phyloP scores from a whole-genome alignment of 2,329 filamentous ascomycete species.

The Hirsutella thompsonii region DNA sequence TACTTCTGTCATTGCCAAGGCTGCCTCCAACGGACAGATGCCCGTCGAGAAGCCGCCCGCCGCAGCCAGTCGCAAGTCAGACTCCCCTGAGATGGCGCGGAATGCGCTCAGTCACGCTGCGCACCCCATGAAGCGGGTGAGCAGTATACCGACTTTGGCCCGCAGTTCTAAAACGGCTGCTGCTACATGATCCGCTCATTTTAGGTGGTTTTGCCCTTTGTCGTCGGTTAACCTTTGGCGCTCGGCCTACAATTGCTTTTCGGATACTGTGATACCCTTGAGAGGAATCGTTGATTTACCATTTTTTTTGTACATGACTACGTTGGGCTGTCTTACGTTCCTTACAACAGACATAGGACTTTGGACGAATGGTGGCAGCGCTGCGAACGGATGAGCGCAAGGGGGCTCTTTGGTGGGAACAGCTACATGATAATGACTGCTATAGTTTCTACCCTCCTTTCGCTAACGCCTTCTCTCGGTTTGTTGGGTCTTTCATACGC shows the following conservation, averaged over 20 bases:
- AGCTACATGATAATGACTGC: too few species aligned
- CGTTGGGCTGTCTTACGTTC: background rate
- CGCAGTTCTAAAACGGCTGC: slow-evolving; percentile 22
- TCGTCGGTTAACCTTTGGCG: slow-evolving; percentile 4
- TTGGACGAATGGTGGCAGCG: background rate
- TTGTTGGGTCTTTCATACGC: too few species aligned
- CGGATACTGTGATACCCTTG: slow-evolving; percentile 25
- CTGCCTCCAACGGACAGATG: slow-evolving; percentile 10
- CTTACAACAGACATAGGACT: background rate
- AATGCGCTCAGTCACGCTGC: slow-evolving; percentile 18
- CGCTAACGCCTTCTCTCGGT: too few species aligned
- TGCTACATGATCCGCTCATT: slow-evolving; percentile 10
- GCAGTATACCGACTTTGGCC: slow-evolving; percentile 16
- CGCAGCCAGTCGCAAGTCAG: slow-evolving; percentile 17
- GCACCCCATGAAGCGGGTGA: slow-evolving; percentile 20
- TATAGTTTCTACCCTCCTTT: too few species aligned
- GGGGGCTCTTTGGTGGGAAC: too few species aligned
- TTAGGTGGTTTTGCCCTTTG: background rate
- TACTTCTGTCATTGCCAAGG: slow-evolving; percentile 10
- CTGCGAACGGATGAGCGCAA: background rate
- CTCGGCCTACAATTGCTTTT: slow-evolving; percentile 12
- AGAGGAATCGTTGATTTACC: slow-evolving; percentile 12
- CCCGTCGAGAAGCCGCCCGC: slow-evolving; percentile 14
- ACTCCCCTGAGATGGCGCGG: slow-evolving; percentile 31
- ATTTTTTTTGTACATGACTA: slow-evolving; percentile 3